Conservation (phyloP, 2,329 filamentous ascomycete species). For the Colletotrichum sp. region DNA sequence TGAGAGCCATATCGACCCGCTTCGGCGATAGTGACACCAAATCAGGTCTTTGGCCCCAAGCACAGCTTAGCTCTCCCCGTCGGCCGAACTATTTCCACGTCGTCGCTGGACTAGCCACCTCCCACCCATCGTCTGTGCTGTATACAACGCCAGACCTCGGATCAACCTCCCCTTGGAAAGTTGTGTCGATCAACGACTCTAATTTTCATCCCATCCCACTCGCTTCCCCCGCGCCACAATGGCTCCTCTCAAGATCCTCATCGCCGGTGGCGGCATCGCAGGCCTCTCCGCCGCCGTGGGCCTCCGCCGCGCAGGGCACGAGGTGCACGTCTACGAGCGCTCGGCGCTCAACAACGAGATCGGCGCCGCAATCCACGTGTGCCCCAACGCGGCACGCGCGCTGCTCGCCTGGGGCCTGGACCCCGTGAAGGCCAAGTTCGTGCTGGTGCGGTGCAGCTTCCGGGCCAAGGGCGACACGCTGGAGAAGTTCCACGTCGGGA, state of each 20-base stretch:
- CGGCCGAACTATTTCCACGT: neutral
- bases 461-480: slow-evolving; percentile 27
- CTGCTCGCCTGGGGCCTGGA: slow-evolving; percentile 40
- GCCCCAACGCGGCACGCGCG: slow-evolving; percentile 41
- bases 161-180: neutral
- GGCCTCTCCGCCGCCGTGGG: slow-evolving; percentile 37
- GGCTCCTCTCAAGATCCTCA: slow-evolving; percentile 22
- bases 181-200: neutral
- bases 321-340: slow-evolving; percentile 38
- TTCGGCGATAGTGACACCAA: neutral
- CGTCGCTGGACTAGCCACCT: neutral
- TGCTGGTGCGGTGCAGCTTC: slow-evolving; percentile 14
- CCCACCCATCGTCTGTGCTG: neutral
- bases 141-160: neutral
- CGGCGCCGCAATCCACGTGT: slow-evolving; percentile 42
- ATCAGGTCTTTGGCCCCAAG: neutral
- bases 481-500: slow-evolving; percentile 21
- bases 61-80: neutral
- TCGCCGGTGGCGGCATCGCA: slow-evolving; percentile 40
- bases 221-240: neutral
- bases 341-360: slow-evolving; percentile 39
- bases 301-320: slow-evolving; percentile 36
- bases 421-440: slow-evolving; percentile 29
- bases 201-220: neutral
- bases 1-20: neutral